Percentiles rank a stretch among this genome's conserved stretches.
Evolutionary conservation across 2,329 filamentous ascomycete genomes (phyloP).

Genomic region (Calonectria montana): DNA sequence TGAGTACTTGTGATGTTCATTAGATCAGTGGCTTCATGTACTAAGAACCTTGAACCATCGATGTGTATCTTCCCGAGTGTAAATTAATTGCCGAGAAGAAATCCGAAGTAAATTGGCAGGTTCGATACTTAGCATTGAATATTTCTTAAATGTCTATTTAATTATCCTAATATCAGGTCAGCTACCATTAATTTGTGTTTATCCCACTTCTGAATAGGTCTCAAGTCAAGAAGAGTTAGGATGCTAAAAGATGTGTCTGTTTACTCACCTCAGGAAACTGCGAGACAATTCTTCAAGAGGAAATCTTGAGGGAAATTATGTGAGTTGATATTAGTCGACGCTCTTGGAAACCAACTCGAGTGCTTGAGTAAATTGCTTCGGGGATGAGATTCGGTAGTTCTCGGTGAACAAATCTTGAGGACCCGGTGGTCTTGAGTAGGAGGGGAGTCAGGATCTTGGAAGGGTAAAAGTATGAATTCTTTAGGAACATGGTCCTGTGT

Average conservation of each 20-base stretch:
- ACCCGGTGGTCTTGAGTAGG: background rate
- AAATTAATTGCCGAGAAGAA: no score
- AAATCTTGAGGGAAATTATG: background rate
- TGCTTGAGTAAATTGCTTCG: background rate
- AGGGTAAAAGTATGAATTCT: background rate
- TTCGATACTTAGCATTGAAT: background rate
- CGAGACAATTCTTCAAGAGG: background rate
- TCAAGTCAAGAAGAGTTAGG: background rate
- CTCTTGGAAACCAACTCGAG: background rate
- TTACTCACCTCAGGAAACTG: background rate
- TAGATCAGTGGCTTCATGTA: no score
- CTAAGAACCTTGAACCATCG: no score
- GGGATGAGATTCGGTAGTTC: background rate
- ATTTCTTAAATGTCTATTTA: background rate
- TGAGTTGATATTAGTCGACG: background rate
- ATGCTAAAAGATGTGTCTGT: background rate
- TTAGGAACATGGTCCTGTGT: constrained; percentile 1
- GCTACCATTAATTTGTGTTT: background rate
- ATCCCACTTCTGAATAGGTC: background rate
- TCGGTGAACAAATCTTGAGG: background rate
- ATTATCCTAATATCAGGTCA: background rate
- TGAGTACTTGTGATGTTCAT: no score
- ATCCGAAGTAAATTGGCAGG: no score
- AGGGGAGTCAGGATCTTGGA: background rate
- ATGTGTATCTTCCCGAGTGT: no score